phyloP scores from a whole-genome alignment of 768 basidiomycete species.

The Naganishia vishniacii region DNA sequence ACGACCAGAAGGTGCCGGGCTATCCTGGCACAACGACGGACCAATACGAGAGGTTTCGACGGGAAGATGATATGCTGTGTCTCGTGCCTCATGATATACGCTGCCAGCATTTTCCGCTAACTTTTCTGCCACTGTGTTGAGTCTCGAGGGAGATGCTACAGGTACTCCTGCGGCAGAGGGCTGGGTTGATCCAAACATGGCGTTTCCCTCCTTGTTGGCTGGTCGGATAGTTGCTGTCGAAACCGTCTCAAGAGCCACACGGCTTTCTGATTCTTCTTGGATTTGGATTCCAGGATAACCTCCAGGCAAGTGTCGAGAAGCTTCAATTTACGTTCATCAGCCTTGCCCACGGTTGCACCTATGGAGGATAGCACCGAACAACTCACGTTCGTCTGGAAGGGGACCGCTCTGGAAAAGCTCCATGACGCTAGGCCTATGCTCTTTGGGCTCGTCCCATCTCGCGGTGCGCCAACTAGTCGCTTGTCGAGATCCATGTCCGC shows the following conservation, averaged over 20 bases:
- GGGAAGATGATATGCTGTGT: neutral
- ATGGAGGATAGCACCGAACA: neutral
- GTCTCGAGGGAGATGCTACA: neutral
- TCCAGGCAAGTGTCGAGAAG: conserved; percentile 16
- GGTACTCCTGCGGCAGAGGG: neutral
- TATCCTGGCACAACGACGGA: neutral
- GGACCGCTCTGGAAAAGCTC: conserved; percentile 40
- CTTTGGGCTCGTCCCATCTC: conserved; percentile 41
- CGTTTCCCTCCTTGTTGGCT: neutral
- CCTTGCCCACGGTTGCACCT: no score
- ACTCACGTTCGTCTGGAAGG: conserved; percentile 20
- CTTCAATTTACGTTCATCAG: neutral
- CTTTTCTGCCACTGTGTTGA: neutral
- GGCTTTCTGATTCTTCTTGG: neutral
- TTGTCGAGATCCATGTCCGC: conserved; percentile 19
- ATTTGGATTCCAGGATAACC: conserved; percentile 31
- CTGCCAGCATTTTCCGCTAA: neutral
- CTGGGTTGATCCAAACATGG: neutral
- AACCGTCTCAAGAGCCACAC: neutral
- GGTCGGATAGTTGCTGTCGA: conserved; percentile 9
- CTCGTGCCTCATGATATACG: conserved; percentile 12
- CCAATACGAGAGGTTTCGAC: neutral
- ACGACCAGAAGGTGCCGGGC: neutral
- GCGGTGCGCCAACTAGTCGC: conserved; percentile 47
- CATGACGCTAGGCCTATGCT: conserved; percentile 29